Percentiles rank a stretch among this genome's conserved stretches.
Conservation (phyloP, 257 asterid species). For the Plantago elongata region DNA sequence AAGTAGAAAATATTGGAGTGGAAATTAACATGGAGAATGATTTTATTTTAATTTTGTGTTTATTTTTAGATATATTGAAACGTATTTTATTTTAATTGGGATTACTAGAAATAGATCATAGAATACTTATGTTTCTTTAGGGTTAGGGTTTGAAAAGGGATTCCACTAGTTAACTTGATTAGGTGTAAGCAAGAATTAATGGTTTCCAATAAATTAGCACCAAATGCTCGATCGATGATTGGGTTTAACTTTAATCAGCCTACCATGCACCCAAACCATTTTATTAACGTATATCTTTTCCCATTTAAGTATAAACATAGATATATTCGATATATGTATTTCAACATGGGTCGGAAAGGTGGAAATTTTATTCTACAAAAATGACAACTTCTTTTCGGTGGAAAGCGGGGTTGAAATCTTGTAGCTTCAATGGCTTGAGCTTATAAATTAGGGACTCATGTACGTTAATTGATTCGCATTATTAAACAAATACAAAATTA, state of each 20-base stretch:
- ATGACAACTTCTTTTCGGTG: conserved; percentile 62
- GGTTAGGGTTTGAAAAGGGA: neutral
- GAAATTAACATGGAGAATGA: no score
- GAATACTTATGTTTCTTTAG: no score
- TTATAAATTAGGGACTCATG: no score
- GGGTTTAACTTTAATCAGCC: no score
- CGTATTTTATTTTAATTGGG: no score
- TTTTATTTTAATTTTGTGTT: no score
- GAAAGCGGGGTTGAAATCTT: conserved; percentile 31
- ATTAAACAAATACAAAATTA: no score
- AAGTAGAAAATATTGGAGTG: no score
- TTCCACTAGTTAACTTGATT: conserved; percentile 35
- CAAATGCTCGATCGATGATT: neutral
- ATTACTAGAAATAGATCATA: no score
- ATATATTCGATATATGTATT: neutral
- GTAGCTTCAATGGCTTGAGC: conserved; percentile 21
- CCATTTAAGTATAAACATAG: neutral
- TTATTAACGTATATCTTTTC: neutral
- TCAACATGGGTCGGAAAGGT: no score
- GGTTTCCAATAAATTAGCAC: conserved; percentile 41
- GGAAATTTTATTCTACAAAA: conserved; percentile 6
- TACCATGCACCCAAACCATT: neutral
- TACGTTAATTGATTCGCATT: no score
- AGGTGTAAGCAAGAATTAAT: conserved; percentile 65
- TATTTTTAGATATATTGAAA: no score